phyloP scores from a whole-genome alignment of 371 early-diverging fungal species.

The Mycotypha africana region DNA sequence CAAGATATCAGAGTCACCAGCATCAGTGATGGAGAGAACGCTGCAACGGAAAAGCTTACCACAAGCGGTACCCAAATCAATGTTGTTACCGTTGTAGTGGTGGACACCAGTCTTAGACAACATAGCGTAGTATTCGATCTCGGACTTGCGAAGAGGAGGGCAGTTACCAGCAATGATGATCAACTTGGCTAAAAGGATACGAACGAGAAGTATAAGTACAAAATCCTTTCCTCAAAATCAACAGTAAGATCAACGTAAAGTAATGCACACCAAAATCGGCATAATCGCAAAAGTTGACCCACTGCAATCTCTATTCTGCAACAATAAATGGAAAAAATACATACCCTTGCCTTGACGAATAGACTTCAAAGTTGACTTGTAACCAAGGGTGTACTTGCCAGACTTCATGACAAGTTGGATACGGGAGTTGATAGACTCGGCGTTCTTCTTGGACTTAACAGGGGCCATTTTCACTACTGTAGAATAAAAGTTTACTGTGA shows the following conservation, averaged over 20 bases:
- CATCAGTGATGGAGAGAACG: constrained; percentile 94
- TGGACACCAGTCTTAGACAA: constrained; percentile 98
- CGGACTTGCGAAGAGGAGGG: constrained; percentile 98
- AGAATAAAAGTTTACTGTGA: not conserved
- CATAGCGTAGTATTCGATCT: constrained; percentile 99
- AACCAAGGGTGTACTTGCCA: constrained; percentile 96
- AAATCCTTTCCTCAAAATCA: no score
- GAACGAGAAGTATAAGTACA: not conserved
- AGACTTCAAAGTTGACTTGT: constrained; percentile 96
- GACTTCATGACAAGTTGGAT: constrained; percentile 98
- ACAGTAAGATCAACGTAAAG: no score
- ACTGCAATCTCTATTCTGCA: no score
- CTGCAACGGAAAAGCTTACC: constrained; percentile 95
- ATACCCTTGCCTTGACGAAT: constrained; percentile 94
- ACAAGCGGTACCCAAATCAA: constrained; percentile 98
- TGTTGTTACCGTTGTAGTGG: constrained; percentile 98
- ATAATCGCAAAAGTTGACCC: no score
- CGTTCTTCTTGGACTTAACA: constrained; percentile 69
- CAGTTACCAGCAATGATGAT: constrained; percentile 98
- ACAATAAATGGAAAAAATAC: no score
- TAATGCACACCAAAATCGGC: no score
- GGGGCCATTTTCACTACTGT: constrained; percentile 34
- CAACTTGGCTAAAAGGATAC: constrained; percentile 78
- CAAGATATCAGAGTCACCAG: constrained; percentile 87
- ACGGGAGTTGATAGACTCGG: constrained; percentile 96